Base-by-base conservation (phyloP, 2,329 filamentous ascomycete genomes). In the Arthrobotrys sphaeroides region DNA sequence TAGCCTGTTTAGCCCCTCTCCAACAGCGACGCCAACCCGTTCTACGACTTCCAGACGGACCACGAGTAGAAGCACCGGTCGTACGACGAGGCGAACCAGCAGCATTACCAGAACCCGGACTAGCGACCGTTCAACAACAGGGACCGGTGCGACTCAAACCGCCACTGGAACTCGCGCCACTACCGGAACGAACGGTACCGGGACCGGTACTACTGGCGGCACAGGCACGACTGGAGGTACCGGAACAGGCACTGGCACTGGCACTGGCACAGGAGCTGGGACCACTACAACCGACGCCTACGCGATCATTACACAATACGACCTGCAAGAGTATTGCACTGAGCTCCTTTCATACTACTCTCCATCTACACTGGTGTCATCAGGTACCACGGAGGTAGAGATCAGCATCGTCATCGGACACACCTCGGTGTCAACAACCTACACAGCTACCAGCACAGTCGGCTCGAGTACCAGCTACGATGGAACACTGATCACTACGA, bases 281-380 rank as follows among this genome's bases (percentile, higher is more conserved):
- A 49, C 45, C 22, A 22, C 2, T 7, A 49, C 45, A 12, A 13
- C 47, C 47, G 2, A 33, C 12, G 38, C 38, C 24, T 61, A 45
- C 24, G 38, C 31, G 6, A 45, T 61, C 5, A 61, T 61, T 16
- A 61, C 57, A 3, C 26, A 20, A 4, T 45, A 61, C 40, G 45
- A 43, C n/a, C 38, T 61, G n/a, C 38, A 45, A 28, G 20, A 28
- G 28, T 61, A 61, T 31, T 61, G 57, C 24, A 61, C 36, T 16
- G 22, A 40, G n/a, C 40, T 61, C 13, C 38, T 61, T 5, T 36
- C 45, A 13, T 55, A 28, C 26, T 20, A 45, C 22, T 42, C 26
- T 2, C 43, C 61, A 1, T 49, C 40, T 9, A 31, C 24, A 4
- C 5, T 31, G 2, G 6, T 20, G 4, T 38, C 38, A 7, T 59